Evolutionary conservation across 116 monocot genomes (phyloP).

Genomic region (Phalaenopsis hybrid): DNA sequence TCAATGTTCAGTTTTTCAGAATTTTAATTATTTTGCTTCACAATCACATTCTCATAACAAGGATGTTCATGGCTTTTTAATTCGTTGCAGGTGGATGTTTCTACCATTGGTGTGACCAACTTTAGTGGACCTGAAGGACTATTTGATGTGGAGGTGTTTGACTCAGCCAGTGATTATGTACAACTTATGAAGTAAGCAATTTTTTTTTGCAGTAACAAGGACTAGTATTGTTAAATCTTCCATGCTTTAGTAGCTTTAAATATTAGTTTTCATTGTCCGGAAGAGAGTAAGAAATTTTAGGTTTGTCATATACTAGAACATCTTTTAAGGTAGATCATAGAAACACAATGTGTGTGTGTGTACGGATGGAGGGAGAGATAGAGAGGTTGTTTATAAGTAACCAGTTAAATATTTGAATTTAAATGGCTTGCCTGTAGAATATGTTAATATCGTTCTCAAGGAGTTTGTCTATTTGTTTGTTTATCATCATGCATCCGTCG

Average conservation of each 20-base stretch:
- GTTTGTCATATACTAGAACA: not conserved
- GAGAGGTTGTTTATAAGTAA: too few species aligned
- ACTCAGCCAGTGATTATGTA: conserved; percentile 80
- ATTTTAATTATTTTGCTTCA: not conserved
- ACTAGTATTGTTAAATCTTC: not conserved
- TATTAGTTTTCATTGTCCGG: not conserved
- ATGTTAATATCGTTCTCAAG: too few species aligned
- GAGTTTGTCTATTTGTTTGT: not conserved
- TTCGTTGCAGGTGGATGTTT: conserved; percentile 76
- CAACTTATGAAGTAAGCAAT: conserved; percentile 82
- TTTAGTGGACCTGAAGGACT: conserved; percentile 78
- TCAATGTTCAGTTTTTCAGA: not conserved
- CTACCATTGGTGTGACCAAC: conserved; percentile 54
- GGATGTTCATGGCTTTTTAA: not conserved
- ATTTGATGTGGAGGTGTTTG: conserved; percentile 97
- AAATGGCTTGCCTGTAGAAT: too few species aligned
- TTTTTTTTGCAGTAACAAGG: not conserved
- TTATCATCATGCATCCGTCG: not conserved
- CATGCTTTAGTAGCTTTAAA: not conserved
- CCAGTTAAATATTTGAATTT: too few species aligned
- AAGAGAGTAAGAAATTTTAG: conserved; percentile 7
- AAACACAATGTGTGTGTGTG: not conserved
- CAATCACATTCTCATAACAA: not conserved
- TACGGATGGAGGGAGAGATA: too few species aligned
- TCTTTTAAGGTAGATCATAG: not conserved